Base-by-base conservation (phyloP, 768 basidiomycete species). In the Lactarius evosmus region DNA sequence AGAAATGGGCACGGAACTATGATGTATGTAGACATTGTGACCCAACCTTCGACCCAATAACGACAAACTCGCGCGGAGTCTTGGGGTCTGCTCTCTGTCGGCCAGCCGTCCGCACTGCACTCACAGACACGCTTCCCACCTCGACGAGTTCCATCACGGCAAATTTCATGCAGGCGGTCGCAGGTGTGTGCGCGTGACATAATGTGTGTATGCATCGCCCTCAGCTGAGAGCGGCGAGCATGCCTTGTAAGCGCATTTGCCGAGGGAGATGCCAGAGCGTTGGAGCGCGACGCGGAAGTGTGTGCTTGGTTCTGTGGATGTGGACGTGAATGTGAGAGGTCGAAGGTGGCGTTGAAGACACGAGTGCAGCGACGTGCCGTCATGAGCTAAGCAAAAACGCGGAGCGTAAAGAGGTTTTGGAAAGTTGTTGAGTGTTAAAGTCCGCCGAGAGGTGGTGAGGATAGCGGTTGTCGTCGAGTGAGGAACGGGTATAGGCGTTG, bases 251-350 rank as follows among this genome's bases (percentile, higher is more conserved):
- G 85, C 84, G 69, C 80, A 81, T 62, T 84, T 78, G 4, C 88
- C 87, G 11, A 96, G 83, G 0, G 92, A 88, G 66, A 95, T 94
- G 56, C 87, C 88, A 4, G 93, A 95, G 60, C 95, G 89, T 11
- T 83, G 83, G 32, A 95, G 86, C n/a, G 94, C 96, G 70, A 98
- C 88, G 78, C 90, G 90, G 79, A 83, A 95, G 75, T 96, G 91
- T 0, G 93, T 92, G 32, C 75, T 77, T 58, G 79, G 76, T 54
- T 68, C 70, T 46, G 65, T 7, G 19, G 46, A 7, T 12, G 63
- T 22, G 9, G 66, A 32, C 22, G n/a, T n/a, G n/a, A n/a, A n/a
- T n/a, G 64, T 57, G n/a, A 5, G 65, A 34, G 11, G 60, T 2
- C 22, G 60, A 49, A 49, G 27, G 40, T 1, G 61, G 4, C 49